A percentile compares a stretch with the other conserved stretches of the same genome.
These are phyloP conservation scores for Angomonas ambiguus DNA, from an alignment of 208 protist species.

Conservation along the genomic window DNA sequence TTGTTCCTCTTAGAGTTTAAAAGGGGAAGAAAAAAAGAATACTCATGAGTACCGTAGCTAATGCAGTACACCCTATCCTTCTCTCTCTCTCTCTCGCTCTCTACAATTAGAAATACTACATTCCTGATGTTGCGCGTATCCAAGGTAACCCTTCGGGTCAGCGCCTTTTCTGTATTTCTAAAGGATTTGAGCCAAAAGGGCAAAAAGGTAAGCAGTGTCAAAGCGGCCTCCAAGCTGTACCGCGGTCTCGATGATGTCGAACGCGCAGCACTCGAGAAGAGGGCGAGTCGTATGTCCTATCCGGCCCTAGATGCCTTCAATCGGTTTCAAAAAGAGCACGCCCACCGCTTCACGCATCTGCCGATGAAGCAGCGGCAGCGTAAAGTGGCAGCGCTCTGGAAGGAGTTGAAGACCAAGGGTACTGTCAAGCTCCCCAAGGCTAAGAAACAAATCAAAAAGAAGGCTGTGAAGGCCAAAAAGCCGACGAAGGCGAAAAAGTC, in stretches of 20 bases:
- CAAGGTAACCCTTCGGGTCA: slow-evolving; percentile 27
- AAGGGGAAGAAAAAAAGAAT: too few relatives aligned
- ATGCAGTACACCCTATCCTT: neutral
- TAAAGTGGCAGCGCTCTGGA: slow-evolving; percentile 63
- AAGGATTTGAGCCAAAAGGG: slow-evolving; percentile 37
- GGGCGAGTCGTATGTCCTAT: slow-evolving; percentile 27
- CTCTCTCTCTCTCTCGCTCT: neutral
- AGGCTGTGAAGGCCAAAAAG: neutral
- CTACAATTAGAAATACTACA: neutral
- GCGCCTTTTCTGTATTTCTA: slow-evolving; percentile 60
- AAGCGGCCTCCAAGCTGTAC: slow-evolving; percentile 35
- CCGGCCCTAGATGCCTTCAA: slow-evolving; percentile 70
- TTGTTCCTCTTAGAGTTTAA: too few relatives aligned
- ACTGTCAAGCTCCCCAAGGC: slow-evolving; percentile 14
- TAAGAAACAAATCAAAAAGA: neutral
- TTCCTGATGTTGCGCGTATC: neutral
- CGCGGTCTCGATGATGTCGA: slow-evolving; percentile 19
- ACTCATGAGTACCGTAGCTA: neutral
- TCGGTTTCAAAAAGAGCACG: slow-evolving; percentile 60
- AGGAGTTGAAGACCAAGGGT: slow-evolving; percentile 41
- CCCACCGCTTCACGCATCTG: slow-evolving; percentile 47
- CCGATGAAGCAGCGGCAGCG: slow-evolving; percentile 54
- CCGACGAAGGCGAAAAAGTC: neutral
- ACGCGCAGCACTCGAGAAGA: slow-evolving; percentile 21
- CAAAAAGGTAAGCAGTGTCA: slow-evolving; percentile 13